Base-by-base conservation (phyloP, 163 green algal genomes). In the Scenedesmus sp. region DNA sequence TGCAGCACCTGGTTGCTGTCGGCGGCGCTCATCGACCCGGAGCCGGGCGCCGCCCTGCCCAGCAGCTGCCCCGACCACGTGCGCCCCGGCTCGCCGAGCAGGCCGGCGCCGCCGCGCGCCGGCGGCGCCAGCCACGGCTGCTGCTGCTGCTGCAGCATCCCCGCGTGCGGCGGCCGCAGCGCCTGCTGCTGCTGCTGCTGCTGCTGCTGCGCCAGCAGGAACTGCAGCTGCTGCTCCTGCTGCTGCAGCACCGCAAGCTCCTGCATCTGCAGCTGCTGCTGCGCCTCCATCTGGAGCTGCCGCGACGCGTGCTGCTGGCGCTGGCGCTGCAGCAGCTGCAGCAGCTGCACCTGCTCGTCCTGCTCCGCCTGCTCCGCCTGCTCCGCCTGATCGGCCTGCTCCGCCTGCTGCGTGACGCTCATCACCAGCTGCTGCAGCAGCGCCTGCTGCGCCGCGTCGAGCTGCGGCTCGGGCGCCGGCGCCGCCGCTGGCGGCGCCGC, bases 341-440 rank as follows among this genome's bases (percentile, higher is more conserved):
- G 20, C 53, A 77, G 26, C 45, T 67, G 51, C 34, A 67, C 45
- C 65, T 63, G 34, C 51, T 42, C 51, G 22, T 69, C 47, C 63
- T 73, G 63, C 26, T 73, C 33, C 29, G 4, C 29, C 50, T 51
- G 48, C 50, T 64, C 26, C 67, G 63, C 31, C 17, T 70, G 67
- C 50, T 77, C 48, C 5, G 33, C 33, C 10, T 69, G 26, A 18
- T 60, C 42, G 4, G 48, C 31, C 4, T 70, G 31, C 39, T 78
- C 20, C 39, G 70, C 26, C 57, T 62, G 70, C 56, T 78, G 70
- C 9, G 70, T 62, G 53, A 47, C 70, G n/a, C 70, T 53, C 50
- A 67, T 36, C n/a, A 66, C 45, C 1, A 78, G 53, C 54, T 78
- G 70, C 56, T 70, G 56, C 70, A 63, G 56, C 57, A 70, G 34